phyloP scores from a whole-genome alignment of 2,329 filamentous ascomycete genomes.

The Cordyceps javanica region DNA sequence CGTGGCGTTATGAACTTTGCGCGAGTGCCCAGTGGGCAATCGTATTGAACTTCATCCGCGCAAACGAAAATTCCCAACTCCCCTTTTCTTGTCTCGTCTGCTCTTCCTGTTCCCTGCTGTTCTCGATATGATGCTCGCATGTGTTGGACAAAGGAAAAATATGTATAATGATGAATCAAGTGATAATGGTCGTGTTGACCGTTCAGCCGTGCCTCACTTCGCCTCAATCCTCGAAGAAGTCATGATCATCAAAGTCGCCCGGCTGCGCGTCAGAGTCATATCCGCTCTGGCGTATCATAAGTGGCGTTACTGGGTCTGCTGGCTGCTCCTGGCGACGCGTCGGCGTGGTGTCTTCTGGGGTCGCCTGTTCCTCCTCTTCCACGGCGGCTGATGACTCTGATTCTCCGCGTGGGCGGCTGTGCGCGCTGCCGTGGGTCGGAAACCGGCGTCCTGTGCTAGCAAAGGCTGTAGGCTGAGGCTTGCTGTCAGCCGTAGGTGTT shows the following conservation, averaged over 20 bases:
- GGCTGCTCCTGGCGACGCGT: slow-evolving; percentile 30
- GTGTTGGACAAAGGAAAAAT: slow-evolving; percentile 24
- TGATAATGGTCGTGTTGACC: neutral
- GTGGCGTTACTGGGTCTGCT: slow-evolving; percentile 48
- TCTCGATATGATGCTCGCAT: slow-evolving; percentile 4
- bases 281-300: slow-evolving; percentile 52
- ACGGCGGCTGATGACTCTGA: slow-evolving; percentile 24
- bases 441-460: slow-evolving; percentile 53
- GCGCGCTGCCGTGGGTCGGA: slow-evolving; percentile 36
- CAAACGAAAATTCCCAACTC: neutral
- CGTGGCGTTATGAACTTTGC: neutral
- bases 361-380: slow-evolving; percentile 28
- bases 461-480: slow-evolving; percentile 54
- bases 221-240: slow-evolving; percentile 46
- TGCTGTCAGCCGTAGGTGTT: slow-evolving; percentile 40
- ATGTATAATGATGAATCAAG: slow-evolving; percentile 11
- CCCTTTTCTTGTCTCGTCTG: neutral
- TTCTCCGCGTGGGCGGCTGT: slow-evolving; percentile 21
- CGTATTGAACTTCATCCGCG: neutral
- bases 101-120: neutral
- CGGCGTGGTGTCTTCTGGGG: slow-evolving; percentile 36
- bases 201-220: neutral
- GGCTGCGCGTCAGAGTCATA: slow-evolving; percentile 58
- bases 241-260: slow-evolving; percentile 53
- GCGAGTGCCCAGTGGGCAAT: neutral